Conservation (phyloP, 192 early-diverging fungal genomes). For the Umbelopsis vinacea region DNA sequence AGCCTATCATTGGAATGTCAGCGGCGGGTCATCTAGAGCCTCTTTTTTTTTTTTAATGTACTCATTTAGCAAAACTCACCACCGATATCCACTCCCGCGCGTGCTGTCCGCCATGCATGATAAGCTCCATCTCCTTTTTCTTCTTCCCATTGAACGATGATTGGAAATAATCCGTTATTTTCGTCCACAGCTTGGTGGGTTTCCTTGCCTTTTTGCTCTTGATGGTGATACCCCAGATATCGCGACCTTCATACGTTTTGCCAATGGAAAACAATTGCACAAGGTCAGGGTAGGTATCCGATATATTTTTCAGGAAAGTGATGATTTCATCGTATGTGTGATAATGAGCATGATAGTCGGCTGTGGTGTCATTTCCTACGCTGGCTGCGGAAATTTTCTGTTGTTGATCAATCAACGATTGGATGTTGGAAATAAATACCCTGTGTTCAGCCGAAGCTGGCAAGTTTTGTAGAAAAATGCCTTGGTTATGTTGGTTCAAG, state of each 20-base stretch:
- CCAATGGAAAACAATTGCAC: constrained; percentile 47
- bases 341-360: constrained; percentile 30
- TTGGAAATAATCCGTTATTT: constrained; percentile 16
- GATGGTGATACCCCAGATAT: constrained; percentile 51
- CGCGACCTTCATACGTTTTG: constrained; percentile 52
- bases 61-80: not conserved
- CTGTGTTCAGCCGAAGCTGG: not conserved
- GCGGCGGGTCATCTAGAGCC: not conserved
- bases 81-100: constrained; percentile 42
- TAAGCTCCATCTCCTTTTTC: constrained; percentile 40
- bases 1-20: constrained; percentile 57
- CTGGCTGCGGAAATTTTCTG: not conserved
- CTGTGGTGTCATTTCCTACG: not conserved
- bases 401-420: constrained; percentile 8
- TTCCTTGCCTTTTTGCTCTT: constrained; percentile 14
- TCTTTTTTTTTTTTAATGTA: not conserved
- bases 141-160: constrained; percentile 29
- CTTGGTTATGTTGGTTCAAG: not conserved
- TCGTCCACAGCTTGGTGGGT: not conserved
- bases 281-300: constrained; percentile 46
- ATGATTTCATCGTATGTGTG: constrained; percentile 49
- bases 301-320: constrained; percentile 42
- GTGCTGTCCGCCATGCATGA: constrained; percentile 54
- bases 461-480: not conserved
- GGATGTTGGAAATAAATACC: not conserved